These are phyloP conservation scores for Coprinopsis sp. DNA, from an alignment of 768 basidiomycete genomes.

Conservation along the genomic window DNA sequence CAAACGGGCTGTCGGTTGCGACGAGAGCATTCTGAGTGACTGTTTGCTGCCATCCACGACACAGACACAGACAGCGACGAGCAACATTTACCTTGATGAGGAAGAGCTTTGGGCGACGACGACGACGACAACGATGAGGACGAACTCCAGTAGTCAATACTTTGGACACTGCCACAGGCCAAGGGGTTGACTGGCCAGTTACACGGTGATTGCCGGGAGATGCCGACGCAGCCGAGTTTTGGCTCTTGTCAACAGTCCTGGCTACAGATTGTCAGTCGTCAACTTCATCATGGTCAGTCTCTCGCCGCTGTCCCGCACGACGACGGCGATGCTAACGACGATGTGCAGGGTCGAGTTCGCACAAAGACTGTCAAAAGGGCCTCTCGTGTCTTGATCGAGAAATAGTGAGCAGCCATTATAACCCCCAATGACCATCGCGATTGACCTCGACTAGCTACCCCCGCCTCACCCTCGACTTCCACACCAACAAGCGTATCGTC, in stretches of 20 bases:
- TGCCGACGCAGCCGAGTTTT: not conserved
- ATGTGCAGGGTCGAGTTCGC: slow-evolving; percentile 88
- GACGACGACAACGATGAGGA: slow-evolving; percentile 16
- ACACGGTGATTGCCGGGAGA: slow-evolving; percentile 30
- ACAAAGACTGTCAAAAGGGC: slow-evolving; percentile 99
- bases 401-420: slow-evolving; percentile 65
- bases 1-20: slow-evolving; percentile 47
- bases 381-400: slow-evolving; percentile 97
- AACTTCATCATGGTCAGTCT: slow-evolving; percentile 51
- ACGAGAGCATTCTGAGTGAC: slow-evolving; percentile 3
- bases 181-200: too few relatives aligned
- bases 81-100: slow-evolving; percentile 44
- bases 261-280: slow-evolving; percentile 27
- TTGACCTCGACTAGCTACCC: slow-evolving; percentile 67
- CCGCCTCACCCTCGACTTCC: slow-evolving; percentile 97
- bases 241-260: slow-evolving; percentile 17
- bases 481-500: slow-evolving; percentile 99
- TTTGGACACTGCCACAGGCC: too few relatives aligned
- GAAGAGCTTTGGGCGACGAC: slow-evolving; percentile 23
- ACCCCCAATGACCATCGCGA: not conserved
- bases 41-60: slow-evolving; percentile 3
- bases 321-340: slow-evolving; percentile 14
- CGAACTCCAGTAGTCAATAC: slow-evolving; percentile 4
- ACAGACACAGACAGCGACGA: slow-evolving; percentile 18
- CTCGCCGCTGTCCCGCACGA: not conserved